These are phyloP conservation scores for Crithidia thermophila DNA, from an alignment of 208 protist species.

Conservation along the genomic window DNA sequence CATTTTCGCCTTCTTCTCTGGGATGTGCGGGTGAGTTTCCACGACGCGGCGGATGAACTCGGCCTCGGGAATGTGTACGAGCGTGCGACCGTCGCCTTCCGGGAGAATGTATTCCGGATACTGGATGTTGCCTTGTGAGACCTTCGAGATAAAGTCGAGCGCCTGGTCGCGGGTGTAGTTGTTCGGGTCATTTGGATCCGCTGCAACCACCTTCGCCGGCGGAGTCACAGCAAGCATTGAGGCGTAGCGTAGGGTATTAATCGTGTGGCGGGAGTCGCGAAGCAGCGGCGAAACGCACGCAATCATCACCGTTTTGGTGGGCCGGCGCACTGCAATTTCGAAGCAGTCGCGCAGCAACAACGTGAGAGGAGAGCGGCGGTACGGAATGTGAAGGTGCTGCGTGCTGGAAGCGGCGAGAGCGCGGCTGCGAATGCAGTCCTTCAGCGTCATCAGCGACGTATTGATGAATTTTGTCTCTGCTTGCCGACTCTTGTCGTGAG, in stretches of 20 bases:
- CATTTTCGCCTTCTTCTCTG: slow-evolving; percentile 86
- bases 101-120: slow-evolving; percentile 78
- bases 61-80: slow-evolving; percentile 89
- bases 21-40: slow-evolving; percentile 68
- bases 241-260: slow-evolving; percentile 91
- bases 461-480: slow-evolving; percentile 91
- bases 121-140: slow-evolving; percentile 65
- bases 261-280: slow-evolving; percentile 85
- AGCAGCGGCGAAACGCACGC: slow-evolving; percentile 91
- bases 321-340: slow-evolving; percentile 86
- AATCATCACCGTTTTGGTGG: slow-evolving; percentile 92
- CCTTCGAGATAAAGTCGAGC: slow-evolving; percentile 63
- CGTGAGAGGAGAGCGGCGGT: slow-evolving; percentile 86
- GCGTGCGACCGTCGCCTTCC: slow-evolving; percentile 85
- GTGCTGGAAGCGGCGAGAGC: slow-evolving; percentile 71
- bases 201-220: slow-evolving; percentile 67
- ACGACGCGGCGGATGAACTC: slow-evolving; percentile 85
- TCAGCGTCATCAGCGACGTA: slow-evolving; percentile 93
- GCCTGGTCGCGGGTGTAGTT: slow-evolving; percentile 78
- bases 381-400: slow-evolving; percentile 90
- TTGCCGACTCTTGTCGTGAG: slow-evolving; percentile 83
- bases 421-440: slow-evolving; percentile 88
- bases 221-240: slow-evolving; percentile 78
- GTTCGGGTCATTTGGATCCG: slow-evolving; percentile 84
- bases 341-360: slow-evolving; percentile 90